Conservation (phyloP, 495 filamentous ascomycete genomes). For the Penicillium chermesinum region DNA sequence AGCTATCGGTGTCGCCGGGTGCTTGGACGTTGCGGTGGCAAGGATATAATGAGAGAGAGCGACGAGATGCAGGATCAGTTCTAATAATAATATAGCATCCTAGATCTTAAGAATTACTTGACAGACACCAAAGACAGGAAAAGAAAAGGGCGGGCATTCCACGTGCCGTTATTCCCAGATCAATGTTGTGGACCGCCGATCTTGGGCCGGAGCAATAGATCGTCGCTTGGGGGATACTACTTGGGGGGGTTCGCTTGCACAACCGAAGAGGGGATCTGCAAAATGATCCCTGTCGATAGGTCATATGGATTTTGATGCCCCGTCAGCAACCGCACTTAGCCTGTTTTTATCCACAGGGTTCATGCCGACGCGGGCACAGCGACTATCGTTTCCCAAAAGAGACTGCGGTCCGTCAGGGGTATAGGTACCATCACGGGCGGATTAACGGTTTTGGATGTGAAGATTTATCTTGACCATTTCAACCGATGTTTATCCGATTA, state of each 20-base stretch:
- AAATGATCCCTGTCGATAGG: neutral
- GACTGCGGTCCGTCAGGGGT: slow-evolving; percentile 12
- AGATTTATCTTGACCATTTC: neutral
- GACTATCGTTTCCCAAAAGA: slow-evolving; percentile 17
- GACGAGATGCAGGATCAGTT: neutral
- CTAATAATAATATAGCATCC: neutral
- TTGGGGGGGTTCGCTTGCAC: slow-evolving; percentile 15
- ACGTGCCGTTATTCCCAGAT: slow-evolving; percentile 12
- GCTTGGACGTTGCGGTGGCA: neutral
- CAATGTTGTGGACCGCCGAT: slow-evolving; percentile 5
- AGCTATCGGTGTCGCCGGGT: neutral
- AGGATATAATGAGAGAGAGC: neutral
- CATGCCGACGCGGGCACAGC: neutral
- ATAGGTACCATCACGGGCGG: neutral
- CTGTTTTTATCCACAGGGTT: neutral
- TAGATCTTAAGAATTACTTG: too few relatives aligned
- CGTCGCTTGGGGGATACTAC: slow-evolving; percentile 5
- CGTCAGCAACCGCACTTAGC: neutral
- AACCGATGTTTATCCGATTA: slow-evolving; percentile 3
- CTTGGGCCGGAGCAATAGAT: slow-evolving; percentile 15
- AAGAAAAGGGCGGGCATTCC: slow-evolving; percentile 7
- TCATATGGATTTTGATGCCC: neutral
- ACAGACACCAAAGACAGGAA: too few relatives aligned
- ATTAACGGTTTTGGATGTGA: neutral
- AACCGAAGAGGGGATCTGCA: slow-evolving; percentile 8